A percentile compares a stretch with the other conserved stretches of the same genome.
These are phyloP conservation scores for Schwanniomyces polymorphus DNA, from an alignment of 805 yeast species.

Conservation along the genomic window DNA sequence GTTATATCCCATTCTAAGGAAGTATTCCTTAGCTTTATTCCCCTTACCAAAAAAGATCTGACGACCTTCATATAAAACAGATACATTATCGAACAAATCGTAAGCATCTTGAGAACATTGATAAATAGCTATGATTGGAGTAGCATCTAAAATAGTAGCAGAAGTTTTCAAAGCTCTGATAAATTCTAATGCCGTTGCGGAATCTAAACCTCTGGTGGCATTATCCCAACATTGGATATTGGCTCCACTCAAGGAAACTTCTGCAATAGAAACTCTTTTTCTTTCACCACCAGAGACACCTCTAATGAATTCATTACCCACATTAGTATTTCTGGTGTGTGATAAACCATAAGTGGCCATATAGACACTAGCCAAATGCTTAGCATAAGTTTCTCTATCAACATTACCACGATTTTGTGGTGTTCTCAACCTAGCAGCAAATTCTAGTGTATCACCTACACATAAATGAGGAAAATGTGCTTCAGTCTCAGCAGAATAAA, in stretches of 20 bases:
- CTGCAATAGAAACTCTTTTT: constrained; percentile 81
- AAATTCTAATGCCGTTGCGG: constrained; percentile 91
- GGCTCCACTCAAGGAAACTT: constrained; percentile 66
- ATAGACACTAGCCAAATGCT: constrained; percentile 41
- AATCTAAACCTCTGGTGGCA: constrained; percentile 82
- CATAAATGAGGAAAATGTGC: constrained; percentile 56
- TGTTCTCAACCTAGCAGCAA: constrained; percentile 54
- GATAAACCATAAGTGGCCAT: constrained; percentile 50
- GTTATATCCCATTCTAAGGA: too few relatives aligned
- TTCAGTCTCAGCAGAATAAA: constrained; percentile 54
- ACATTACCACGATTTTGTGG: constrained; percentile 38
- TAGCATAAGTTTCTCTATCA: constrained; percentile 34
- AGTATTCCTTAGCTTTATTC: too few relatives aligned
- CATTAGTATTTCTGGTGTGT: constrained; percentile 57
- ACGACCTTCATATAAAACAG: too few relatives aligned
- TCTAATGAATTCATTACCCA: constrained; percentile 64
- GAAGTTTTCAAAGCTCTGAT: too few relatives aligned
- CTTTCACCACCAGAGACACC: constrained; percentile 88
- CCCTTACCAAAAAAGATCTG: too few relatives aligned
- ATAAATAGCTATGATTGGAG: too few relatives aligned
- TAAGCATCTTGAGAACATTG: too few relatives aligned
- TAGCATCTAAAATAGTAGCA: too few relatives aligned
- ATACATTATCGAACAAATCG: too few relatives aligned
- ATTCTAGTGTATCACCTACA: constrained; percentile 56
- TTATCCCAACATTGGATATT: constrained; percentile 62